A percentile compares a stretch with the other conserved stretches of the same genome.
Conservation (phyloP, 768 basidiomycete genomes). For the Ramaria sp. region DNA sequence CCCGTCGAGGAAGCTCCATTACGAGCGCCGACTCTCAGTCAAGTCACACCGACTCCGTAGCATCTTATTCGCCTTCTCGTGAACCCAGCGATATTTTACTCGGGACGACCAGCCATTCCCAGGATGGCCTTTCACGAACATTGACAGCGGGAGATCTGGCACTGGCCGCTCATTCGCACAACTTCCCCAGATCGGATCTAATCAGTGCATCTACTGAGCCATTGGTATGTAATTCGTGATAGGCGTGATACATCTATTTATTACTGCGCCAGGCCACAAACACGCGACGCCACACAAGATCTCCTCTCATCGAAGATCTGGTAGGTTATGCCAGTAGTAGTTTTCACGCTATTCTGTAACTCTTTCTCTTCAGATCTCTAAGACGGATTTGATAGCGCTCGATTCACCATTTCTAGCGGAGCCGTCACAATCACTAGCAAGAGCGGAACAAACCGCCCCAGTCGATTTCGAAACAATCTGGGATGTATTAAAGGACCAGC, state of each 20-base stretch:
- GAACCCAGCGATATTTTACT: constrained; percentile 21
- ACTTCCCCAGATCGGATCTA: constrained; percentile 13
- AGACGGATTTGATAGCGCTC: constrained; percentile 56
- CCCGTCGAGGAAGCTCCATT: constrained; percentile 24
- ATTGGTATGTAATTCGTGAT: not conserved
- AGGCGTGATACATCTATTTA: constrained; percentile 1
- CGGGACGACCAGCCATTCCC: constrained; percentile 15
- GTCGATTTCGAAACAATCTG: constrained; percentile 46
- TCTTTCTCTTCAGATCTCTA: not conserved
- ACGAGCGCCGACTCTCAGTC: constrained; percentile 12
- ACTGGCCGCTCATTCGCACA: constrained; percentile 26
- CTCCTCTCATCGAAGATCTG: constrained; percentile 7
- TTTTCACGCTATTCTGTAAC: not conserved
- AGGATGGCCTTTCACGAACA: constrained; percentile 19
- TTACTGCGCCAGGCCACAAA: constrained; percentile 24
- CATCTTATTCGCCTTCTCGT: constrained; percentile 25
- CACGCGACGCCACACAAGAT: constrained; percentile 13
- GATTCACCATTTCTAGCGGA: constrained; percentile 61
- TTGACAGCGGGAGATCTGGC: constrained; percentile 37
- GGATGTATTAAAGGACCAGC: constrained; percentile 35
- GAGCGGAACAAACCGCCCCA: not conserved
- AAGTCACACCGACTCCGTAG: constrained; percentile 27
- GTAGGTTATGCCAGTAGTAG: constrained; percentile 4
- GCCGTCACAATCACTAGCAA: constrained; percentile 8
- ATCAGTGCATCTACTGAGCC: no score